Conservation (phyloP, 202 grass and related monocot species). For the Schoenoplectus tabernaemontani region DNA sequence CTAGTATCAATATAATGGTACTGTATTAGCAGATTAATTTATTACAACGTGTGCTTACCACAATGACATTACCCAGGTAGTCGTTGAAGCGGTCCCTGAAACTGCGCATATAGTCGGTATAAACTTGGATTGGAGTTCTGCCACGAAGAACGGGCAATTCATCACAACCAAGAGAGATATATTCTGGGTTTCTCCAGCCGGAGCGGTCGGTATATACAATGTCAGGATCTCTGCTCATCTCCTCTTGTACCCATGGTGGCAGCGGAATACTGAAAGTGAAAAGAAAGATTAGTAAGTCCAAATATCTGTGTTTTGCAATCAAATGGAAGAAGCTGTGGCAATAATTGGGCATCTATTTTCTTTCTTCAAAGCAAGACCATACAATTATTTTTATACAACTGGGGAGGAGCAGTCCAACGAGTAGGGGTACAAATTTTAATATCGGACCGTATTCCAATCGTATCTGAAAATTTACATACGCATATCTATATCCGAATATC, state of each 20-base stretch:
- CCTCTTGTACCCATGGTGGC: slow-evolving; percentile 72
- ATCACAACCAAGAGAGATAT: slow-evolving; percentile 88
- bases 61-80: slow-evolving; percentile 60
- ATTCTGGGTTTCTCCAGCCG: slow-evolving; percentile 76
- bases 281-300: not conserved
- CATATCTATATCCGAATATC: too few relatives aligned
- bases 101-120: slow-evolving; percentile 88
- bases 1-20: not conserved
- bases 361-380: not conserved
- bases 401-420: not conserved
- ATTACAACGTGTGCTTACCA: slow-evolving; percentile 35
- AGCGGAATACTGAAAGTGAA: slow-evolving; percentile 56
- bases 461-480: too few relatives aligned
- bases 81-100: slow-evolving; percentile 62
- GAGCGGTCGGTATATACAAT: slow-evolving; percentile 81
- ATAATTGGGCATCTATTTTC: not conserved
- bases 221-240: slow-evolving; percentile 59
- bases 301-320: not conserved
- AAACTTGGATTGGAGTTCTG: slow-evolving; percentile 83
- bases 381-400: not conserved
- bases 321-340: not conserved
- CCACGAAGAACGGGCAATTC: slow-evolving; percentile 58
- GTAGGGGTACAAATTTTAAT: too few relatives aligned
- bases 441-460: too few relatives aligned
- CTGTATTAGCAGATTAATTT: not conserved